Evolutionary conservation across 176 grass and related monocot species (phyloP).

Genomic region (Oryza glaberrima): DNA sequence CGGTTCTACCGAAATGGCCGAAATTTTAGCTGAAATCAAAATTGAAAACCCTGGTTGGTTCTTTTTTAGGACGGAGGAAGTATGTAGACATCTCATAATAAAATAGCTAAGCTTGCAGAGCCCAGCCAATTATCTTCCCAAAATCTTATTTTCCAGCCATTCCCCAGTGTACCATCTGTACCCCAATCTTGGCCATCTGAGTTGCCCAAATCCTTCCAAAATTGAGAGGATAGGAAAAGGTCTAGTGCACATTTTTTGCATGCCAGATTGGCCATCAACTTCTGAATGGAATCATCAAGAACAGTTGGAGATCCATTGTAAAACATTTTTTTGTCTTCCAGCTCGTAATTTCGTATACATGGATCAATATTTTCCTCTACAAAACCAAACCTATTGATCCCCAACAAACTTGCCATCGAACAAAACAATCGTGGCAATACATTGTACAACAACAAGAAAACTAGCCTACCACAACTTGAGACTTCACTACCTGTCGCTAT

Average conservation of each 20-base stretch:
- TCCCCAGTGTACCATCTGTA: too few species aligned
- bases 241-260: neutral
- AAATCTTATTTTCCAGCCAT: too few species aligned
- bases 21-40: too few species aligned
- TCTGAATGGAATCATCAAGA: neutral
- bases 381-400: neutral
- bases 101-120: too few species aligned
- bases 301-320: neutral
- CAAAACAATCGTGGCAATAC: neutral
- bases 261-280: neutral
- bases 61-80: too few species aligned
- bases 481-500: neutral
- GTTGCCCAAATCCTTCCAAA: too few species aligned
- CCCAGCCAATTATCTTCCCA: too few species aligned
- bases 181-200: too few species aligned
- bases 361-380: neutral
- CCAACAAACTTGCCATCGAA: neutral
- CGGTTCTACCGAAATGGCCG: too few species aligned
- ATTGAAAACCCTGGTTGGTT: too few species aligned
- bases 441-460: conserved; percentile 11
- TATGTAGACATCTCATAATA: too few species aligned
- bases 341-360: neutral
- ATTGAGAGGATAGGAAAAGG: too few species aligned
- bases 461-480: neutral
- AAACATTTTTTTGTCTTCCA: neutral